Conservation (phyloP, 1,284 basidiomycete genomes). For the Fomitopsis palustris region DNA sequence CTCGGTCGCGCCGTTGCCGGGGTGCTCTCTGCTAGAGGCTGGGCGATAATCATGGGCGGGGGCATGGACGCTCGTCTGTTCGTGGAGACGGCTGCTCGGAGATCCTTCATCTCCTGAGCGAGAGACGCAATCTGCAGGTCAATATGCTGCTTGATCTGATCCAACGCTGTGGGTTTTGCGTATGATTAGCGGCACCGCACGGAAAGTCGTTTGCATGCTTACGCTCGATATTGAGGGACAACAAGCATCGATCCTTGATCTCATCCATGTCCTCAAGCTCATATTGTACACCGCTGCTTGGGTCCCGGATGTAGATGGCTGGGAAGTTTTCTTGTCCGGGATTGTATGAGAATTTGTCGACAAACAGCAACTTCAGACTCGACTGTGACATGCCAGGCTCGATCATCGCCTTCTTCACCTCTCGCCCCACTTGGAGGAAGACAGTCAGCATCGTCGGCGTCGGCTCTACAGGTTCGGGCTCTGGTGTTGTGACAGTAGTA, state of each 20-base stretch:
- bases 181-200: background rate
- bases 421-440: constrained; percentile 89
- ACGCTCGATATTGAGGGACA: constrained; percentile 97
- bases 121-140: constrained; percentile 84
- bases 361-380: constrained; percentile 82
- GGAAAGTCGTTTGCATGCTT: constrained; percentile 34
- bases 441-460: constrained; percentile 52
- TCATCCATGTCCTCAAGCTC: constrained; percentile 96
- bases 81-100: constrained; percentile 64
- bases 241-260: constrained; percentile 81
- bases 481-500: background rate
- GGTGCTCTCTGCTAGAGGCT: constrained; percentile 58
- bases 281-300: constrained; percentile 88
- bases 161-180: constrained; percentile 63
- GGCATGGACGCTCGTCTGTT: constrained; percentile 43
- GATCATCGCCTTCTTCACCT: constrained; percentile 85
- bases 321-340: constrained; percentile 94
- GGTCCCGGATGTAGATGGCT: constrained; percentile 93
- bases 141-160: constrained; percentile 98
- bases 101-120: constrained; percentile 90
- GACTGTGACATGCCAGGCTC: constrained; percentile 72
- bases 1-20: constrained; percentile 58
- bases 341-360: constrained; percentile 94
- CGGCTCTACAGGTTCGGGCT: constrained; percentile 5
- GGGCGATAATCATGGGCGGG: constrained; percentile 40